Conservation (phyloP, 768 basidiomycete species). For the Sporobolomyces pararoseus region DNA sequence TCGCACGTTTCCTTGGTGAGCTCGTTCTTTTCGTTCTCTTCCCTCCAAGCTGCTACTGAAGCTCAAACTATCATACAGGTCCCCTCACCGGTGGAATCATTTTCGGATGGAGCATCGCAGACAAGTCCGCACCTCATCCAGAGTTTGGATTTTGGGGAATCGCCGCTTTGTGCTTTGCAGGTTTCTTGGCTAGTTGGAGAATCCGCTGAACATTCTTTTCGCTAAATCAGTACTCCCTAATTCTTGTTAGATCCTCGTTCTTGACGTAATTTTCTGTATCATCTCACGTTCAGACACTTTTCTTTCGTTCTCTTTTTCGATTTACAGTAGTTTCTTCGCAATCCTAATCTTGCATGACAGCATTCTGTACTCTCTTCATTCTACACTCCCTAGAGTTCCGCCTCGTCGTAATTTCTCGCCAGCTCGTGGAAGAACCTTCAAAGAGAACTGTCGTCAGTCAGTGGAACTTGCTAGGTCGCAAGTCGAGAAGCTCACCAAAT, state of each 20-base stretch:
- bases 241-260: background rate
- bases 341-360: no score
- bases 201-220: slow-evolving; percentile 3
- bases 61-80: slow-evolving; percentile 42
- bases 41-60: background rate
- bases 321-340: no score
- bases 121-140: slow-evolving; percentile 67
- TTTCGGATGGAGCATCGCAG: slow-evolving; percentile 68
- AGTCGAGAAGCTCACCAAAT: slow-evolving; percentile 34
- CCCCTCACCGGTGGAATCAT: slow-evolving; percentile 54
- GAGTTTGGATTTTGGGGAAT: slow-evolving; percentile 28
- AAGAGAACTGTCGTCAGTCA: background rate
- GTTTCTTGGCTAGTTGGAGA: slow-evolving; percentile 9
- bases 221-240: no score
- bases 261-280: background rate
- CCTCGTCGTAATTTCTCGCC: slow-evolving; percentile 1
- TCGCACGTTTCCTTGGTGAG: slow-evolving; percentile 73
- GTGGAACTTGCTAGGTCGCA: background rate
- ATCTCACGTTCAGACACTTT: background rate
- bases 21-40: slow-evolving; percentile 54
- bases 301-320: background rate
- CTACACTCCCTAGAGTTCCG: background rate
- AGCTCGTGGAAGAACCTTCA: slow-evolving; percentile 11
- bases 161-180: slow-evolving; percentile 8
- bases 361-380: no score